Conservation (phyloP, 1,139 yeast genomes). For the Candida sanyaensis region DNA sequence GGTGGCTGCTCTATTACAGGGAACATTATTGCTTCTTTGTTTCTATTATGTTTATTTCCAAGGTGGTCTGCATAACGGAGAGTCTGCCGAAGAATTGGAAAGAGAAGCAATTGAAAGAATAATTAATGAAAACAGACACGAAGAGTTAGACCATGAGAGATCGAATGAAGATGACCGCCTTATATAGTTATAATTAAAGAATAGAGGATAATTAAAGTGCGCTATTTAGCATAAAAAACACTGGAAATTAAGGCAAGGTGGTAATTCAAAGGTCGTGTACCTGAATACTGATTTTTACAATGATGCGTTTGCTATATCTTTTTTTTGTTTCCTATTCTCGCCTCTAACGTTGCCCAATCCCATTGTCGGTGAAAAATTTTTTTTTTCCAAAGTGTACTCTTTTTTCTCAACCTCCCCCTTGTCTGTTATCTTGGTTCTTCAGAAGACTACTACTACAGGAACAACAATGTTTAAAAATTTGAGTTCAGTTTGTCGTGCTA, state of each 20-base stretch:
- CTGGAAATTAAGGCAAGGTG: too few relatives aligned
- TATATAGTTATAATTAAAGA: not conserved
- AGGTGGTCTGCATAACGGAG: slow-evolving; percentile 14
- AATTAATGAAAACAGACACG: slow-evolving; percentile 27
- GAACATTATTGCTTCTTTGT: slow-evolving; percentile 30
- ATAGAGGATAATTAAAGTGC: not conserved
- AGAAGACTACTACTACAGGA: not conserved
- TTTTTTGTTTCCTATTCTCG: not conserved
- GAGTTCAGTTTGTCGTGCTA: slow-evolving; percentile 20
- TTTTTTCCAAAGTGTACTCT: not conserved
- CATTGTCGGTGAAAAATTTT: slow-evolving; percentile 2
- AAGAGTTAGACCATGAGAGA: slow-evolving; percentile 1
- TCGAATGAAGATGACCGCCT: not conserved
- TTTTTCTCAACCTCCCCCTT: not conserved
- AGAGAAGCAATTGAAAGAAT: slow-evolving; percentile 35
- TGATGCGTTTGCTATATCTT: too few relatives aligned
- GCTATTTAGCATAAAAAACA: too few relatives aligned
- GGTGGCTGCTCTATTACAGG: slow-evolving; percentile 71
- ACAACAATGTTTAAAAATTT: slow-evolving; percentile 25
- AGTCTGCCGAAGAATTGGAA: slow-evolving; percentile 30
- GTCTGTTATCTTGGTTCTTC: not conserved
- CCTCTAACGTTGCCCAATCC: not conserved
- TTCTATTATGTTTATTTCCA: slow-evolving; percentile 38
- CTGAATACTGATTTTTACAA: too few relatives aligned
- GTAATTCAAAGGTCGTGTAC: too few relatives aligned